Conservation (phyloP, 306 rosid species). For the Acacia acuminata region DNA sequence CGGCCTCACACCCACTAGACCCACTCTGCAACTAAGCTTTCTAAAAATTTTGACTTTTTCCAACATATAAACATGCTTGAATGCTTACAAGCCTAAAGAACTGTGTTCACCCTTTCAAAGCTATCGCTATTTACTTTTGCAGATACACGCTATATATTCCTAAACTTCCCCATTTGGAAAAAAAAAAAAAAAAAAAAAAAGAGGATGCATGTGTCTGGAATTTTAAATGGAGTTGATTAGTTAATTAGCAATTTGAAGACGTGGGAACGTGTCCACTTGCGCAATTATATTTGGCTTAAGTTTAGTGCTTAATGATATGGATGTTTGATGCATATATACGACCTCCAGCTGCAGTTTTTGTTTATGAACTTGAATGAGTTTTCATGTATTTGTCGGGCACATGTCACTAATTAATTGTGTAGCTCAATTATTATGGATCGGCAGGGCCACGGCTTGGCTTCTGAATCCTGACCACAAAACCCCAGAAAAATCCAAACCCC, state of each 20-base stretch:
- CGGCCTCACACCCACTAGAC: too few relatives aligned
- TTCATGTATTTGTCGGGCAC: not conserved
- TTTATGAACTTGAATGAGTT: not conserved
- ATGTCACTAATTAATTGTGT: not conserved
- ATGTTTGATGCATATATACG: not conserved
- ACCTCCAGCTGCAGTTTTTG: not conserved
- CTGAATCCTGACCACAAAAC: not conserved
- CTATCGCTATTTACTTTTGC: not conserved
- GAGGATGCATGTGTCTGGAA: not conserved
- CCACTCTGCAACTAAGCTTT: too few relatives aligned
- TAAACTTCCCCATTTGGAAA: not conserved
- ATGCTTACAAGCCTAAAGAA: not conserved
- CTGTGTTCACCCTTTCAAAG: not conserved
- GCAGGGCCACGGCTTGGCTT: not conserved
- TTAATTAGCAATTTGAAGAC: not conserved
- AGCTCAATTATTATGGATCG: slow-evolving; percentile 9
- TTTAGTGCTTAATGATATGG: not conserved
- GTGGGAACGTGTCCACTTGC: slow-evolving; percentile 22
- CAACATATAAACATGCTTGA: not conserved
- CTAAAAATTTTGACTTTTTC: not conserved
- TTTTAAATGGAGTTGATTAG: not conserved
- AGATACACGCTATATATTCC: not conserved
- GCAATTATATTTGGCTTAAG: not conserved
- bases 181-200: too few relatives aligned
- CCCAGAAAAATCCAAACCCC: not conserved